These are phyloP conservation scores for Begonia fuchsioides DNA, from an alignment of 306 rosid genomes.

Conservation along the genomic window DNA sequence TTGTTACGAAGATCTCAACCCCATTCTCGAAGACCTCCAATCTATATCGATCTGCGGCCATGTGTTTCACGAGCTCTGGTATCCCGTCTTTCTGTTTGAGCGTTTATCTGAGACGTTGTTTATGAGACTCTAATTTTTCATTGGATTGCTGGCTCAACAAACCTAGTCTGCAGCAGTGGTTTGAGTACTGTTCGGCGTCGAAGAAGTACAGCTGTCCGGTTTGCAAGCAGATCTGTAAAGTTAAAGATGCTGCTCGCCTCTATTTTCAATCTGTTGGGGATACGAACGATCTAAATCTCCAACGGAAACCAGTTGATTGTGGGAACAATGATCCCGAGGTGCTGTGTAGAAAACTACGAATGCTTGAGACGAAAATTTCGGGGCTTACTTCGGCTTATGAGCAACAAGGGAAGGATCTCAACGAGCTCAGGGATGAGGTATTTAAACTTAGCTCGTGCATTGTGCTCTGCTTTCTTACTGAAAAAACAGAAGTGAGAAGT, in stretches of 20 bases:
- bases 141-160: too few species aligned
- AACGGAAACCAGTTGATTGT: constrained; percentile 19
- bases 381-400: constrained; percentile 44
- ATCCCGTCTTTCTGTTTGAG: neutral
- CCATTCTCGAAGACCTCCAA: constrained; percentile 76
- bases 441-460: constrained; percentile 1
- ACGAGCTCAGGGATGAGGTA: constrained; percentile 52
- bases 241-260: constrained; percentile 43
- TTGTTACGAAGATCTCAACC: constrained; percentile 81
- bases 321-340: constrained; percentile 32
- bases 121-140: neutral
- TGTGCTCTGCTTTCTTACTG: neutral
- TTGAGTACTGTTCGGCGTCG: constrained; percentile 52
- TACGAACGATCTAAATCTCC: constrained; percentile 13
- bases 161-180: constrained; percentile 83
- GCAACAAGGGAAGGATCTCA: constrained; percentile 30
- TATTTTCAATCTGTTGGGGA: constrained; percentile 84
- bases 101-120: neutral
- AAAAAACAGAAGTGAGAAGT: too few species aligned
- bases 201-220: constrained; percentile 78
- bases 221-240: constrained; percentile 68
- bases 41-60: constrained; percentile 74
- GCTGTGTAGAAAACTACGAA: constrained; percentile 39
- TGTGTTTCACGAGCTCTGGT: constrained; percentile 97
- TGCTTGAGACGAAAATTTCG: constrained; percentile 43